Evolutionary conservation across 2,329 filamentous ascomycete genomes (phyloP).

Genomic region (Penicillium sp.): DNA sequence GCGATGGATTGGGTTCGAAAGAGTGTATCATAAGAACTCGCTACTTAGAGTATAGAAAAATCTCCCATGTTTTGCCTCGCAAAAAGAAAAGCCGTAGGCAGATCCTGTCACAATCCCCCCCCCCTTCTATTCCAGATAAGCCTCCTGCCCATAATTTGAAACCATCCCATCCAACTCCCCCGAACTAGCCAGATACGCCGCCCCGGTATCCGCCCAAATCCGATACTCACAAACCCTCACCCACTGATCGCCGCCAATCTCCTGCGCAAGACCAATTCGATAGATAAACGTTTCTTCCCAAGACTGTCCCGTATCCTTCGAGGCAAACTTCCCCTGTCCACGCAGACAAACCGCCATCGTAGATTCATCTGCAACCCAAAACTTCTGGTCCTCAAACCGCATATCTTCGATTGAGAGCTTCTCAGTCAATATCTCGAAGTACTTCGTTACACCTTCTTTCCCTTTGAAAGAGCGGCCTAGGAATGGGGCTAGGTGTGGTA

Average conservation of each 20-base stretch:
- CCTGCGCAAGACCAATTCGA: conserved; percentile 39
- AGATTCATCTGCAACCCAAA: conserved; percentile 44
- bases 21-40: conserved; percentile 10
- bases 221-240: conserved; percentile 45
- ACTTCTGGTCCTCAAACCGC: conserved; percentile 38
- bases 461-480: conserved; percentile 48
- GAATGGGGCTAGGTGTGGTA: conserved; percentile 45
- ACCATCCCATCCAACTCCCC: conserved; percentile 14
- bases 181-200: conserved; percentile 45
- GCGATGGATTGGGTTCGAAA: neutral
- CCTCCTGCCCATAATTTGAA: no score
- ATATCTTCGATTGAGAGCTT: conserved; percentile 41
- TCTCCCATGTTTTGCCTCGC: neutral
- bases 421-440: conserved; percentile 41
- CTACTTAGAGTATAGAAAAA: conserved; percentile 11
- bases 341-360: conserved; percentile 38
- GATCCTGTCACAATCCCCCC: no score
- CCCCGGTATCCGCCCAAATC: conserved; percentile 51
- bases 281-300: conserved; percentile 50
- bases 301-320: conserved; percentile 37
- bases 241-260: conserved; percentile 16
- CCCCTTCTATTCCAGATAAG: no score
- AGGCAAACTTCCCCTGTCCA: conserved; percentile 40
- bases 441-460: conserved; percentile 35
- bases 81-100: no score